Conservation (phyloP, 805 yeast genomes). For the Ogataea methanolica region DNA sequence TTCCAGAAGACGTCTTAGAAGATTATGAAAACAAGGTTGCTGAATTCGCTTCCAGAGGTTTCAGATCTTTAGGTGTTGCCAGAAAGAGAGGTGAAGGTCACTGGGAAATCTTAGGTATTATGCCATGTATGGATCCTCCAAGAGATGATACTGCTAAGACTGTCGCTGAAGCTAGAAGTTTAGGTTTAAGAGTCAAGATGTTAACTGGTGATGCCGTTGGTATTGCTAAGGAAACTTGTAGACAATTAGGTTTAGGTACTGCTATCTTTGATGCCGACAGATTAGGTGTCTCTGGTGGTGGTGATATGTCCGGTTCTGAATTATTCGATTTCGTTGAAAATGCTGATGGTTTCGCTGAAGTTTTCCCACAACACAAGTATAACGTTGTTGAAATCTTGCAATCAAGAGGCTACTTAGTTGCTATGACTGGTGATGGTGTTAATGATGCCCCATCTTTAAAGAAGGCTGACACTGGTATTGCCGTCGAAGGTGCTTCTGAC, state of each 20-base stretch:
- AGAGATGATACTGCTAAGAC: slow-evolving; percentile 97
- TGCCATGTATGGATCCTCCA: slow-evolving; percentile 99
- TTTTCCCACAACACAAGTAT: slow-evolving; percentile 97
- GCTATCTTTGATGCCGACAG: slow-evolving; percentile 96
- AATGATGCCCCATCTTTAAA: slow-evolving; percentile 96
- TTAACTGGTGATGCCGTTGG: slow-evolving; percentile 99
- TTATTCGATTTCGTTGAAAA: slow-evolving; percentile 94
- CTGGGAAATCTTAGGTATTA: slow-evolving; percentile 96
- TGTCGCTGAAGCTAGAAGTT: slow-evolving; percentile 82
- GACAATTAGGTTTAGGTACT: slow-evolving; percentile 95
- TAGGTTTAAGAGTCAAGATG: slow-evolving; percentile 96
- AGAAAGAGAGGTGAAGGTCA: slow-evolving; percentile 98
- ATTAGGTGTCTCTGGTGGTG: slow-evolving; percentile 89
- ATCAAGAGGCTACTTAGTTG: slow-evolving; percentile 94
- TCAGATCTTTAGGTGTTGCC: slow-evolving; percentile 98
- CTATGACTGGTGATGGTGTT: slow-evolving; percentile 99
- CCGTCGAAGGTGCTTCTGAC: slow-evolving; percentile 97
- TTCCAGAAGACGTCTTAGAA: slow-evolving; percentile 89
- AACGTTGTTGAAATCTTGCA: slow-evolving; percentile 93
- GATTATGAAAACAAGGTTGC: slow-evolving; percentile 96
- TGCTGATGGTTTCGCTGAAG: slow-evolving; percentile 97
- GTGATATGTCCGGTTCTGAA: slow-evolving; percentile 95
- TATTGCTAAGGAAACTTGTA: slow-evolving; percentile 97
- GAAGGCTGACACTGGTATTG: slow-evolving; percentile 96
- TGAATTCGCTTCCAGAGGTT: slow-evolving; percentile 97